Base-by-base conservation (phyloP, 2,329 filamentous ascomycete genomes). In the Cytospora mali region DNA sequence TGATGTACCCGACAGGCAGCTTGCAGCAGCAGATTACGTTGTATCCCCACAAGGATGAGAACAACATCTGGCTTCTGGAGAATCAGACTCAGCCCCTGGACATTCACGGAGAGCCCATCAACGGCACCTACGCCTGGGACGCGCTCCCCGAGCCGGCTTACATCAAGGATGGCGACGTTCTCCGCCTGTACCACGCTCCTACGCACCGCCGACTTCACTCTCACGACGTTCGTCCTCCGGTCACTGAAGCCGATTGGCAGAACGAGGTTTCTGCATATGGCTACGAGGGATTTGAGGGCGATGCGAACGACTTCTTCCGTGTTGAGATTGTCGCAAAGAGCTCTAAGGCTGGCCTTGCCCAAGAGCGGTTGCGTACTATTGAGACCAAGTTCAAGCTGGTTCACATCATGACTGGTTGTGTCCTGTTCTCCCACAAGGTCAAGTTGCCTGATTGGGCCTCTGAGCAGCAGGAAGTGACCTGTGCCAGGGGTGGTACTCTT, bases 381-480 rank as follows among this genome's bases (percentile, higher is more conserved):
- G 89, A 99, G 78, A 93, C 93, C 70, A 98, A 98, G 80, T 99
- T 99, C 81, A 90, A 88, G 73, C 89, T 99, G 51, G 85, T 98
- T 35, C 95, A 99, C 73, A 79, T 97, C 74, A 98, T 99, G 95
- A 97, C 93, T 66, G 93, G 94, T 53, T 99, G 95, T 73, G 91
- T 89, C 14, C 83, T 99, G 27, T 99, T 99, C 82, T 98, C 94
- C 0, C 95, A 99, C 84, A 98, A 97, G 80, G 93, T 98, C 74
- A 99, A 99, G 81, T 88, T 99, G 63, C 95, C 95, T 3, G 93
- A 96, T 3, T 99, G 95, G 95, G 95, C 91, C 53, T 99, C 90
- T 58, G 95, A 98, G 76, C 95, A 99, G 76, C 95, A 99, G 76
- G 95, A 99, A 77, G 95, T 99, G n/a, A 98, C 94, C 23, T 99